Conservation (phyloP, 2,329 filamentous ascomycete species). For the Talaromyces atroroseus region DNA sequence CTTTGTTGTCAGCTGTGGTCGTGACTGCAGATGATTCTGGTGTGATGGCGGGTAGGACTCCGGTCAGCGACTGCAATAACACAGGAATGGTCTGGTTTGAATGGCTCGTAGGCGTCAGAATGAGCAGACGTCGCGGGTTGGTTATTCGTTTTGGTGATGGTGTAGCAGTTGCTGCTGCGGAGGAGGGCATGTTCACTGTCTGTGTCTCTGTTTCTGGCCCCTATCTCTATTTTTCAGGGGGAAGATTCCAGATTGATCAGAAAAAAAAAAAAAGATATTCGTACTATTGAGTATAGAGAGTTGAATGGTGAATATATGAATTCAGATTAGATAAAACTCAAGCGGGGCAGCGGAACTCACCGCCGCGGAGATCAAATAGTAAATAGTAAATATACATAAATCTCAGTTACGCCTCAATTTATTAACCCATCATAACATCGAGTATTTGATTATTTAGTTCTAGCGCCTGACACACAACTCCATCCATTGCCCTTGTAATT, state of each 20-base stretch:
- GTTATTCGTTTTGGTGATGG: constrained; percentile 21
- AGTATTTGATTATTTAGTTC: no score
- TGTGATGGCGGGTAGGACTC: constrained; percentile 13
- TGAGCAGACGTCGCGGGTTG: constrained; percentile 39
- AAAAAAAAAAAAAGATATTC: no score
- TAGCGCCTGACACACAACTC: no score
- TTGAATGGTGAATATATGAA: no score
- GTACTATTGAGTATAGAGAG: no score
- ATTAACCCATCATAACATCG: no score
- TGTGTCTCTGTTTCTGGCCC: not conserved
- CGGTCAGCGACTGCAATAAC: constrained; percentile 34
- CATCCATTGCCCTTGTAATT: no score
- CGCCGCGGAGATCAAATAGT: no score
- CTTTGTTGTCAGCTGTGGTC: constrained; percentile 6
- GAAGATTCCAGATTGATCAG: not conserved
- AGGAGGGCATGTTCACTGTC: not conserved
- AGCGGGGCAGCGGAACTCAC: not conserved
- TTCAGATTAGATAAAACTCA: not conserved
- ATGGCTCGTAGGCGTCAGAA: constrained; percentile 34
- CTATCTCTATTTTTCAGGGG: not conserved
- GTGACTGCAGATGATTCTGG: not conserved
- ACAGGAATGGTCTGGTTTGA: constrained; percentile 32
- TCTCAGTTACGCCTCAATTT: no score
- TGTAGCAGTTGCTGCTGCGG: not conserved
- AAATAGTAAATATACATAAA: no score